phyloP scores from a whole-genome alignment of 129 eudicot genomes.

The Erigeron canadensis region DNA sequence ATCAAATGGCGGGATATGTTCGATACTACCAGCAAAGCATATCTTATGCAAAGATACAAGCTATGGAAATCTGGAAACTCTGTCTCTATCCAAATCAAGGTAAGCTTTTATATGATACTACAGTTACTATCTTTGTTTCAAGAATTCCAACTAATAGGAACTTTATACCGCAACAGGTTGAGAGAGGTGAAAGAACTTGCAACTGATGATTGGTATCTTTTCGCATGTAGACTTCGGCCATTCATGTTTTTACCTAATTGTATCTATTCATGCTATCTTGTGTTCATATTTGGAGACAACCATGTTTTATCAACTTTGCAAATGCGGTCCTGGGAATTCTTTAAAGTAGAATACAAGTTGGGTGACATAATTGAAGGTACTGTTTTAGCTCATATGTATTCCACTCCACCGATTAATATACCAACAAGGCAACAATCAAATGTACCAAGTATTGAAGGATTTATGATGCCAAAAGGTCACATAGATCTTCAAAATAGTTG shows the following conservation, averaged over 20 bases:
- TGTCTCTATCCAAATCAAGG: constrained; percentile 14
- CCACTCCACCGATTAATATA: neutral
- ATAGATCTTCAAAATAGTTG: neutral
- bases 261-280: constrained; percentile 14
- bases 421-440: neutral
- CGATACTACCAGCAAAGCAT: neutral
- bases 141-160: neutral
- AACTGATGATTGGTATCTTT: neutral
- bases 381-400: neutral
- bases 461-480: neutral
- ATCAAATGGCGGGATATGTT: neutral
- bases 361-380: neutral
- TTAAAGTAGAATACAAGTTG: neutral
- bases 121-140: neutral
- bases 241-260: constrained; percentile 1
- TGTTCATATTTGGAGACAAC: constrained; percentile 18
- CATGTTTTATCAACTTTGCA: neutral
- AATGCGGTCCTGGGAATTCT: neutral
- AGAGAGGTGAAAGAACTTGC: constrained; percentile 3
- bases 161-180: neutral
- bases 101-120: neutral
- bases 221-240: neutral
- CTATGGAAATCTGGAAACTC: neutral
- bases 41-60: neutral
- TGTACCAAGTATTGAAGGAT: neutral